Evolutionary conservation across 345 rosid species (phyloP), one percentile per base, ranked within the genome.

Genomic region (Rubroshorea leprosula): DNA sequence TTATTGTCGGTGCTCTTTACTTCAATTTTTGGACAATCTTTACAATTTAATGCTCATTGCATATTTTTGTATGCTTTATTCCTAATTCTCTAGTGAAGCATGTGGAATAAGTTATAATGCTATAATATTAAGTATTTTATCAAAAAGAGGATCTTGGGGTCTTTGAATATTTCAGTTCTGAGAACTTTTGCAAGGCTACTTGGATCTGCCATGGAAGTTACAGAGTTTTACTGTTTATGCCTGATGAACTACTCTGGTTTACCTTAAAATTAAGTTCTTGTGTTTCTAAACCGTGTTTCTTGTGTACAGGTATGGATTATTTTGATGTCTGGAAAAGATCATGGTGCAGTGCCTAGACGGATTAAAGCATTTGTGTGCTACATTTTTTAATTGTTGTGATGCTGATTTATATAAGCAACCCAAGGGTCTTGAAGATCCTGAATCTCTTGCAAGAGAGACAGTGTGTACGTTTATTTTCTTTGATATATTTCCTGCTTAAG

Each of bases 331-430:
- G 64, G 73, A 67, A 70, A 71, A 57, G 76, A 85, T 72, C 86
- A 89, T 85, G 96, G 70, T 79, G 85, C 89, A 72, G 87, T 89
- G 90, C 80, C 23, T 85, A 74, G 89, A 78, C 65, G 71, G 85
- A 68, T 49, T 85, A 64, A 75, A 71, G 83, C 80, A 66, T 73
- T 74, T 71, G 50, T 80, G 73, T 83, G 51, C 71, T 75, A 55
- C 85, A 60, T 58, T 83, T 24, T 70, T 70, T 22, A 63, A 60
- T 55, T 86, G 89, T 69, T 89, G 83, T 61, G 89, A 89, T 67
- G 69, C 83, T 51, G 95, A 86, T 65, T 58, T 79, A 39, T 69
- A 78, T 72, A 86, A 74, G 63, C 82, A 68, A 67, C 75, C 87
- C 49, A 72, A 78, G 64, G 89, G 91, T 71, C 74, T 78, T 61